Base-by-base conservation (phyloP, 2,329 filamentous ascomycete genomes). In the Fusarium sp. region DNA sequence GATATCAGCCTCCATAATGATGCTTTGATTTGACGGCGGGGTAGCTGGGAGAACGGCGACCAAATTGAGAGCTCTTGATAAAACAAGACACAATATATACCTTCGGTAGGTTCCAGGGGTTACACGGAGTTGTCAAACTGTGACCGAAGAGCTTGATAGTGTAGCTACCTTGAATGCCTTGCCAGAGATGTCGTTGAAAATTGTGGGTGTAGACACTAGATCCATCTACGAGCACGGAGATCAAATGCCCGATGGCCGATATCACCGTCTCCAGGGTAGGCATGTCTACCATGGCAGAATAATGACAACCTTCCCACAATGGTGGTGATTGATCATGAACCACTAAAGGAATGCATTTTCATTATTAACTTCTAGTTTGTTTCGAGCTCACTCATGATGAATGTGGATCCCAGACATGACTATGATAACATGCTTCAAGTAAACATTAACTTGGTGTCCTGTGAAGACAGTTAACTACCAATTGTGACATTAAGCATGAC, bases 1-100 rank as follows among this genome's bases (percentile, higher is more conserved):
- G 80, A 97, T 94, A 84, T 97, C 93, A 78, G 92, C 87, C 82
- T 97, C 94, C 94, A 97, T 97, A 71, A 67, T 82, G 53, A 64
- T 61, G 64, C 37, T 52, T 20, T 44, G 40, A 49, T 55, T 38
- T 61, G 45, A 27, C 37, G n/a, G 41, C 23, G 20, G 32, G 30
- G 9, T 62, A 46, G 20, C 20, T 23, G 23, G 20, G 35, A 6
- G 7, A 30, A 40, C 10, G 37, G 15, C 13, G 32, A 13, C 35
- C 10, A 20, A 40, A 30, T n/a, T 17, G 5, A 33, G 20, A 7
- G n/a, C 42, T 44, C 18, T 23, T n/a, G 14, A 15, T 35, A 45
- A n/a, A 52, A 30, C 38, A 12, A 32, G 18, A 15, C n/a, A 40
- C 42, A 14, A 15, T 20, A 8, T 10, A 33, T 14, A 15, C 8